Base-by-base conservation (phyloP, 768 basidiomycete genomes). In the Coprinellus micaceus region DNA sequence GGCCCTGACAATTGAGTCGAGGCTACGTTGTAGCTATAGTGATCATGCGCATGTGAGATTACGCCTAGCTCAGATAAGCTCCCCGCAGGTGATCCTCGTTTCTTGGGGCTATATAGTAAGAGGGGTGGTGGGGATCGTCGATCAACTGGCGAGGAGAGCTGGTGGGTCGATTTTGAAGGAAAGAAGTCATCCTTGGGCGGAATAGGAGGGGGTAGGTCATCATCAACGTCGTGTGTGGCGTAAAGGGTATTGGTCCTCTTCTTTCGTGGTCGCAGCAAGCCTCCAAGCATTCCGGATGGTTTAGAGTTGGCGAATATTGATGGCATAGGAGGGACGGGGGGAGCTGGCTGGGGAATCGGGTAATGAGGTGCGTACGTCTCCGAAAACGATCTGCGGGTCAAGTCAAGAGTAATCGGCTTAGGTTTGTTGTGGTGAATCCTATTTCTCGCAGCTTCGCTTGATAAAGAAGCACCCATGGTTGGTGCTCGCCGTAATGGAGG, bases 211-310 rank as follows among this genome's bases (percentile, higher is more conserved):
- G 71, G 71, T 26, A 66, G 54, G 33, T 64, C 61, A 36, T 60
- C 59, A 13, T 62, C 62, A 33, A 51, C 54, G 22, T 67, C 69
- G 47, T 70, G 48, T 25, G 53, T 51, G 29, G 52, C 45, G 13
- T 54, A 47, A 22, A 51, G n/a, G 12, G 49, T 47, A 19, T 22
- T 37, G 17, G 41, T 25, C 53, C 22, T 43, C 58, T 70, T 73
- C 65, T 74, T 77, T 63, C 74, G 74, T 33, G 77, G 70, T 50
- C 77, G 68, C 24, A 81, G 65, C 19, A 80, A 64, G 29, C 70
- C 70, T 43, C 65, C 66, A 33, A 73, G 66, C 56, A 68, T 63
- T 30, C 63, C 55, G 51, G 54, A n/a, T 56, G 43, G 37, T 54
- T 54, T 13, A 13, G 10, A 22, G 12, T 56, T 41, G 9, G 36